A percentile compares a stretch with the other conserved stretches of the same genome.
phyloP scores from a whole-genome alignment of 2,329 filamentous ascomycete genomes.

The Fusarium concolor region DNA sequence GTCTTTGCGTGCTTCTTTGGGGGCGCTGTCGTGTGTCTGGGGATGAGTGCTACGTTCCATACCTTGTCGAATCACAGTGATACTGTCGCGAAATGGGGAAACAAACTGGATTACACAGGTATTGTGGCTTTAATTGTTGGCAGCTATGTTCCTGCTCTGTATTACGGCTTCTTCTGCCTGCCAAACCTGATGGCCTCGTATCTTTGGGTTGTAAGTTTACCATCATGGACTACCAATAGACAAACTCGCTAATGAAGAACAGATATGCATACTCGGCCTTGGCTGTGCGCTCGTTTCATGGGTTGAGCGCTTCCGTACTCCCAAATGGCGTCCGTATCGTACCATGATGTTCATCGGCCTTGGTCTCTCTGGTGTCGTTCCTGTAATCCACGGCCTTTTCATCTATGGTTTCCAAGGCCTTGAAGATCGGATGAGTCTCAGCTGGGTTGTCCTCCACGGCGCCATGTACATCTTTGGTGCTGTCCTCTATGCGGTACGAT shows the following conservation, averaged over 20 bases:
- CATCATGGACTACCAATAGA: neutral
- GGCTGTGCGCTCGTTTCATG: slow-evolving; percentile 82
- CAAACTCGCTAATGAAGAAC: slow-evolving; percentile 27
- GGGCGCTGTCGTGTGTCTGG: slow-evolving; percentile 78
- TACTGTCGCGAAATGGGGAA: slow-evolving; percentile 82
- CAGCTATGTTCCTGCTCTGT: slow-evolving; percentile 88
- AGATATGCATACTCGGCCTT: slow-evolving; percentile 84
- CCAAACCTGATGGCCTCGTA: slow-evolving; percentile 75
- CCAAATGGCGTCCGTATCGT: slow-evolving; percentile 84
- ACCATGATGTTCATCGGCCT: slow-evolving; percentile 91
- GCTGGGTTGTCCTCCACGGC: slow-evolving; percentile 84
- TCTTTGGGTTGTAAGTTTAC: slow-evolving; percentile 73
- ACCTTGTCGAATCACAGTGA: slow-evolving; percentile 86
- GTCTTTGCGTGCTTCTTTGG: slow-evolving; percentile 84
- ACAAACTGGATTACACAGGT: slow-evolving; percentile 93
- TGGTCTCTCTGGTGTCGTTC: slow-evolving; percentile 84
- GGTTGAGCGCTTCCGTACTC: slow-evolving; percentile 85
- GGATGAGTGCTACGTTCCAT: slow-evolving; percentile 88
- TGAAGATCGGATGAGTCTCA: slow-evolving; percentile 79
- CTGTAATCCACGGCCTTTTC: slow-evolving; percentile 79
- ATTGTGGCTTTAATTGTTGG: slow-evolving; percentile 94
- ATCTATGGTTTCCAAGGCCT: slow-evolving; percentile 76
- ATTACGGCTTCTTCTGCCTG: slow-evolving; percentile 84
- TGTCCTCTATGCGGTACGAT: slow-evolving; percentile 81
- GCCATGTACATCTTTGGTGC: slow-evolving; percentile 88